These are phyloP conservation scores for Prosopis cineraria DNA, from an alignment of 306 rosid genomes.

Conservation along the genomic window DNA sequence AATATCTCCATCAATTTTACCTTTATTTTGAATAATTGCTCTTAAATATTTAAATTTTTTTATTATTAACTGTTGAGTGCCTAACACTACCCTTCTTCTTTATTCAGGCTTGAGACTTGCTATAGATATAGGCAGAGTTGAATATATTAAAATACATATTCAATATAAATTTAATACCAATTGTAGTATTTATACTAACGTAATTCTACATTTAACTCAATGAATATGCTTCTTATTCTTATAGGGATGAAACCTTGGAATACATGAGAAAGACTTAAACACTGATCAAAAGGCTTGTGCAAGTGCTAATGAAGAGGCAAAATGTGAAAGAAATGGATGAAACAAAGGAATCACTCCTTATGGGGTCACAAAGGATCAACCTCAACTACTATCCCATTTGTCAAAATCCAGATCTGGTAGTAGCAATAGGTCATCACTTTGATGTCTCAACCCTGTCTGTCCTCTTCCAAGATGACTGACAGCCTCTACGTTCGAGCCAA, in stretches of 20 bases:
- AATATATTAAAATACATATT: too few relatives aligned
- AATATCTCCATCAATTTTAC: too few relatives aligned
- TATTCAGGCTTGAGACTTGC: too few relatives aligned
- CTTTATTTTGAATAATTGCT: too few relatives aligned
- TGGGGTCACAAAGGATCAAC: slow-evolving; percentile 60
- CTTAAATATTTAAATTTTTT: too few relatives aligned
- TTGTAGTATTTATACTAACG: background rate
- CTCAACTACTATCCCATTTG: slow-evolving; percentile 61
- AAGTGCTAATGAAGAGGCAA: slow-evolving; percentile 47
- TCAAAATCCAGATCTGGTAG: slow-evolving; percentile 52
- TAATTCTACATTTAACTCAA: too few relatives aligned
- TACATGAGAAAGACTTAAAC: slow-evolving; percentile 51
- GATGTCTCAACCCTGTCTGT: slow-evolving; percentile 60
- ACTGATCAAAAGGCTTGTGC: slow-evolving; percentile 41
- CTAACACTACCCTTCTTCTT: too few relatives aligned
- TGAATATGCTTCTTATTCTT: background rate
- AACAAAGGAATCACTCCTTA: slow-evolving; percentile 35
- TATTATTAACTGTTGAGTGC: too few relatives aligned
- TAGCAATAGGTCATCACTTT: slow-evolving; percentile 62
- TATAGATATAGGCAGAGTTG: too few relatives aligned
- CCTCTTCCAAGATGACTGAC: slow-evolving; percentile 62
- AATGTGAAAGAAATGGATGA: slow-evolving; percentile 44
- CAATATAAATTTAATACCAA: too few relatives aligned
- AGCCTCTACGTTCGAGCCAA: slow-evolving; percentile 49
- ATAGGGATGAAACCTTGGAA: slow-evolving; percentile 53